These are phyloP conservation scores for Debaryomyces nepalensis DNA, from an alignment of 1,139 yeast species.

Conservation along the genomic window DNA sequence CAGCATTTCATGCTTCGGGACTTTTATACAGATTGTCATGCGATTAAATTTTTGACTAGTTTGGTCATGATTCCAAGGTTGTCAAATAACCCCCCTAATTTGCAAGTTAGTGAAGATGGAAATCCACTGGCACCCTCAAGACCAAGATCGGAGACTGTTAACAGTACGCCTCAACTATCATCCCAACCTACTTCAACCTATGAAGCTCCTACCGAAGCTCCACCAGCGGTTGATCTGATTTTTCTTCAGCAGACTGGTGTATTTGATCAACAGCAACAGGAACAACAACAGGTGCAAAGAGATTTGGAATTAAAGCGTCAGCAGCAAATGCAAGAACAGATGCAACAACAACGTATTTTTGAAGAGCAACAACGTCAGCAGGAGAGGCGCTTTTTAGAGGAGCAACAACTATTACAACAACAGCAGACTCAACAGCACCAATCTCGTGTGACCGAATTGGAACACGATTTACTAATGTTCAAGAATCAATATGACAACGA, in stretches of 20 bases:
- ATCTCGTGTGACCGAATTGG: slow-evolving; percentile 80
- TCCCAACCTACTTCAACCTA: slow-evolving; percentile 40
- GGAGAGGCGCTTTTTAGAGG: slow-evolving; percentile 44
- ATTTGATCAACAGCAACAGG: slow-evolving; percentile 55
- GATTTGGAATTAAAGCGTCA: slow-evolving; percentile 53
- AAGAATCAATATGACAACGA: slow-evolving; percentile 87
- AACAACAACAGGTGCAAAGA: slow-evolving; percentile 72
- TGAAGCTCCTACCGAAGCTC: slow-evolving; percentile 33
- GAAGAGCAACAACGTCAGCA: slow-evolving; percentile 81
- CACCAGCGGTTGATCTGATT: slow-evolving; percentile 50
- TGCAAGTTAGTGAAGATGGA: slow-evolving; percentile 54
- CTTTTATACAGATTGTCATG: slow-evolving; percentile 89
- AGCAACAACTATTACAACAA: slow-evolving; percentile 67
- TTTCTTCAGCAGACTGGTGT: slow-evolving; percentile 55
- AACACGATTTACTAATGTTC: slow-evolving; percentile 75
- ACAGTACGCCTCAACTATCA: slow-evolving; percentile 31
- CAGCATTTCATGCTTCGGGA: slow-evolving; percentile 83
- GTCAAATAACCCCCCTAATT: slow-evolving; percentile 69
- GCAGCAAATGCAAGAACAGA: slow-evolving; percentile 51
- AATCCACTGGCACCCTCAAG: slow-evolving; percentile 34
- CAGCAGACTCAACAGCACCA: slow-evolving; percentile 79
- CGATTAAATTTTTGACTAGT: slow-evolving; percentile 80
- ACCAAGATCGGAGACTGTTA: slow-evolving; percentile 42
- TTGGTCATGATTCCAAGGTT: slow-evolving; percentile 86
- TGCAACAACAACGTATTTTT: slow-evolving; percentile 62